Evolutionary conservation across 148 eudicot species (phyloP), one percentile per base, ranked within the genome.

Genomic region (Chenopodium album): DNA sequence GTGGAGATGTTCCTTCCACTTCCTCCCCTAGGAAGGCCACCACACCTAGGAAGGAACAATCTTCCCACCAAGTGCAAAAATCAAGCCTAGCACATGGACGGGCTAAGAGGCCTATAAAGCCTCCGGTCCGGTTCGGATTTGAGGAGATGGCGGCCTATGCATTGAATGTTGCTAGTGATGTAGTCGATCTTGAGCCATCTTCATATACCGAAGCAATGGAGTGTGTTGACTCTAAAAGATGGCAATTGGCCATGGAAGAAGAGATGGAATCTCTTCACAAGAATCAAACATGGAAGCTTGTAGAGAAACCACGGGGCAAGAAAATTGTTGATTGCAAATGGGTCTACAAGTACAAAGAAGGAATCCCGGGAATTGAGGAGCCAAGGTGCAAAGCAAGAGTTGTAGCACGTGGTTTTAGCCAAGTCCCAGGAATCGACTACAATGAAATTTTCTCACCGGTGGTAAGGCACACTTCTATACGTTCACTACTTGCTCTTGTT

Each of bases 1-100:
- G 28, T 6, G 29, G 10, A 22, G 13, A n/a, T 63, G 67, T 63
- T 63, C 67, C 28, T 63, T 63, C 29, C 67, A 63, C 67, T 22
- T 63, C 67, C 28, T 63, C 67, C 67, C 67, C 67, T 63, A 23
- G 28, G 67, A 63, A 20, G 67, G 67, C 28, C 67, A 63, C 67
- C 8, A 63, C 67, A 0, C 28, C 28, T 63, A 63, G 11, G 26
- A 63, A 23, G 67, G 67, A 63, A 63, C 0, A 48, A 48, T 48
- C 52, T 48, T 34, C 37, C 37, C 52, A 48, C 11, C 52, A 11
- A 9, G 52, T 48, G 52, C 52, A 48, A 8, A 9, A 48, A 9
- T 9, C 2, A 7, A 48, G 52, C 8, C 13, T 48, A 9, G 52
- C 52, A 48, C 52, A 48, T 9, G 12, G 12, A 9, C 10, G 52